Percentiles rank a stretch among this genome's conserved stretches.
phyloP scores from a whole-genome alignment of 148 eudicot species.

The Hydrangea macrophylla region DNA sequence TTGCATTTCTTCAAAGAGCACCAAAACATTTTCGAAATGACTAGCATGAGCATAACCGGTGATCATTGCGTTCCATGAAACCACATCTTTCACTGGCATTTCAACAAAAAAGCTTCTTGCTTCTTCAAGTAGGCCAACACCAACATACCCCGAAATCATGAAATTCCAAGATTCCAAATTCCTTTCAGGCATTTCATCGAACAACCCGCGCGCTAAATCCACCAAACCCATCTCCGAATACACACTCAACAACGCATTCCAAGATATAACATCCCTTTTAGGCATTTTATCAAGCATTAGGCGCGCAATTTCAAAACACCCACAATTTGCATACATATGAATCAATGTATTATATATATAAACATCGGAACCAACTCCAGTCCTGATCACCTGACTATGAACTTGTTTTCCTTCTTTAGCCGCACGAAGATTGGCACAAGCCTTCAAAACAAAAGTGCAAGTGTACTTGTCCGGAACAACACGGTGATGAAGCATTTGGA shows the following conservation, averaged over 20 bases:
- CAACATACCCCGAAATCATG: constrained; percentile 35
- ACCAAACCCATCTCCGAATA: constrained; percentile 32
- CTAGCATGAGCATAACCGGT: constrained; percentile 32
- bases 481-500: constrained; percentile 19
- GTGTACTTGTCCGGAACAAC: constrained; percentile 34
- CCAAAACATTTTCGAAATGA: constrained; percentile 21
- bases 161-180: constrained; percentile 46
- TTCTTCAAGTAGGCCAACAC: constrained; percentile 27
- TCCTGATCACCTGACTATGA: constrained; percentile 24
- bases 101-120: constrained; percentile 14
- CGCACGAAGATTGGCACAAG: constrained; percentile 24
- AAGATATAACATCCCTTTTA: constrained; percentile 31
- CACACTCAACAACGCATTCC: constrained; percentile 38
- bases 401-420: constrained; percentile 15
- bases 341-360: constrained; percentile 37
- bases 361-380: constrained; percentile 21
- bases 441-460: constrained; percentile 33
- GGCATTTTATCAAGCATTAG: constrained; percentile 31
- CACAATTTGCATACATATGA: constrained; percentile 37
- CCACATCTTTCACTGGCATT: constrained; percentile 23
- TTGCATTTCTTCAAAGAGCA: constrained; percentile 26
- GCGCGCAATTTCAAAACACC: constrained; percentile 31
- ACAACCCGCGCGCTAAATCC: constrained; percentile 22
- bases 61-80: constrained; percentile 35
- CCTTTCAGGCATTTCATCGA: constrained; percentile 35